These are phyloP conservation scores for Oenanthe sinensis DNA, from an alignment of 129 eudicot genomes.

Conservation along the genomic window DNA sequence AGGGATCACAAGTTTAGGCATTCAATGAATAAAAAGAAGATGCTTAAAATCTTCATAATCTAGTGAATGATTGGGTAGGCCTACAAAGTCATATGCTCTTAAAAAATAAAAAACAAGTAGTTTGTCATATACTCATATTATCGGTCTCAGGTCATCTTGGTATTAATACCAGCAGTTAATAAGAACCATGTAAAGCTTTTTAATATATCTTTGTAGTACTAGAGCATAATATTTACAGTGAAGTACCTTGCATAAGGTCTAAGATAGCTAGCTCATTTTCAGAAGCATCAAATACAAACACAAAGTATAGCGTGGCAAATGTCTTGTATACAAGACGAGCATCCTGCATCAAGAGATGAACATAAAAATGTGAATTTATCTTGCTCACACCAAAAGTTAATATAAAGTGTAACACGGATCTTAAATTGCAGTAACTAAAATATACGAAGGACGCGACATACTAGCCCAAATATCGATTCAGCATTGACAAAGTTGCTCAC, in stretches of 20 bases:
- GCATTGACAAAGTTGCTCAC: slow-evolving; percentile 81
- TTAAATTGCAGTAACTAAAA: not conserved
- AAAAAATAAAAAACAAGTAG: not conserved
- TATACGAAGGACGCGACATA: slow-evolving; percentile 18
- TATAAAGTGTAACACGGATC: not conserved
- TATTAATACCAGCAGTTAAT: not conserved
- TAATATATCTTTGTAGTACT: not conserved
- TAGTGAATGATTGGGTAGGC: not conserved
- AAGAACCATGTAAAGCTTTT: not conserved
- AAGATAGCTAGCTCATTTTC: slow-evolving; percentile 96
- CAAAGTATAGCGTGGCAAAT: slow-evolving; percentile 74
- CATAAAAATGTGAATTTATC: not conserved
- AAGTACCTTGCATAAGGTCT: slow-evolving; percentile 91
- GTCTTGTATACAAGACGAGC: slow-evolving; percentile 81
- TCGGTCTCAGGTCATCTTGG: not conserved
- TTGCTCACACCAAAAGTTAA: slow-evolving; percentile 8
- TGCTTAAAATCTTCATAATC: not conserved
- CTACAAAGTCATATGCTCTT: not conserved
- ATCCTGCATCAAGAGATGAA: slow-evolving; percentile 50
- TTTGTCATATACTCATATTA: not conserved
- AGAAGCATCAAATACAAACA: slow-evolving; percentile 71
- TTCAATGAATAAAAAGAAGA: not conserved
- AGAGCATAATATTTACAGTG: not conserved
- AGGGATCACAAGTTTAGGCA: not conserved
- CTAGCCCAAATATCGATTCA: slow-evolving; percentile 72